Evolutionary conservation across 2,329 filamentous ascomycete genomes (phyloP).

Genomic region (Cytospora piceae): DNA sequence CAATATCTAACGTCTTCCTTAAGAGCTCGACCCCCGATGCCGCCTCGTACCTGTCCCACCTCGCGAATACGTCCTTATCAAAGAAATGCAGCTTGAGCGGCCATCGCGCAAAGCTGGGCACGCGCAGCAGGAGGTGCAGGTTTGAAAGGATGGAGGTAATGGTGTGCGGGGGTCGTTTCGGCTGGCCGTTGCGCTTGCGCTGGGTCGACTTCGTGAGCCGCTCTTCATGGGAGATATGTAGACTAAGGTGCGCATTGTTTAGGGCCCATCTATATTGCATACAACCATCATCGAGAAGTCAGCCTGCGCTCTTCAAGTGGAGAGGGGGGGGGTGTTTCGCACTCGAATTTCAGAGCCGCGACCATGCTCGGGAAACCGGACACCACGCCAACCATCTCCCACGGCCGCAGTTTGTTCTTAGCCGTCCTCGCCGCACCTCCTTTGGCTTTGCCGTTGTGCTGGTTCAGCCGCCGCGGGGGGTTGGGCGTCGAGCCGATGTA

Average conservation of each 20-base stretch:
- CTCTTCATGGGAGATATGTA: conserved; percentile 71
- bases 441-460: conserved; percentile 85
- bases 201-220: conserved; percentile 59
- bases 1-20: conserved; percentile 54
- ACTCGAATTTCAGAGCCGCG: conserved; percentile 94
- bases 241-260: conserved; percentile 79
- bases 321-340: conserved; percentile 41
- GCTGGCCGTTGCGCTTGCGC: conserved; percentile 57
- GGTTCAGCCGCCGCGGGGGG: conserved; percentile 79
- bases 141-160: conserved; percentile 76
- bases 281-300: neutral
- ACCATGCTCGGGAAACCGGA: conserved; percentile 87
- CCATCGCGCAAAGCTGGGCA: conserved; percentile 81
- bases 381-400: conserved; percentile 88
- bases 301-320: neutral
- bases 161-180: conserved; percentile 60
- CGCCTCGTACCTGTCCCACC: conserved; percentile 67
- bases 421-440: conserved; percentile 83
- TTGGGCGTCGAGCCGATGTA: conserved; percentile 95
- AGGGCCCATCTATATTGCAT: conserved; percentile 77
- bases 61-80: conserved; percentile 65
- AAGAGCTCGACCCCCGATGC: conserved; percentile 50
- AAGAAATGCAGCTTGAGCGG: conserved; percentile 84
- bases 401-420: conserved; percentile 70
- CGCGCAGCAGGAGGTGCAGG: conserved; percentile 77